Evolutionary conservation across 371 early-diverging fungal species (phyloP), one percentile per base, ranked within the genome.

Genomic region (Mycotypha africana): DNA sequence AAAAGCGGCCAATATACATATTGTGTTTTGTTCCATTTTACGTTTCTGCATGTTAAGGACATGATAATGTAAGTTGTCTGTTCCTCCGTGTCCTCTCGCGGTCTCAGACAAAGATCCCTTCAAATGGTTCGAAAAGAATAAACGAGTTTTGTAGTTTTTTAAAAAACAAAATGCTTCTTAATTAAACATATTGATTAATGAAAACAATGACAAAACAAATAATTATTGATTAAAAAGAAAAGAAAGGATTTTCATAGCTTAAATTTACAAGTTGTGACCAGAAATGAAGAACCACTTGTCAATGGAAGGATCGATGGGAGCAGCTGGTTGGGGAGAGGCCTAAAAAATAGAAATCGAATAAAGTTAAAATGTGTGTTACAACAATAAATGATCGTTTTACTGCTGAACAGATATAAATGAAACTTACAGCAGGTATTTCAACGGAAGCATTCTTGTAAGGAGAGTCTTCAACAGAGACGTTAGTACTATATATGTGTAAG

Each of bases 241-340:
- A n/a, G n/a, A 6, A 28, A 28, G 30, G 12, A 28, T 28, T 28
- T 6, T 8, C 6, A 23, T 30, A 22, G 16, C 32, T 48, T 11
- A 38, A 52, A 51, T 76, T 74, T 81, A 85, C 69, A 84, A 67
- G 76, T 71, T 85, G 70, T 82, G 74, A 41, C 84, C 88, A 33
- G 86, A 85, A 65, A 95, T 86, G 79, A 86, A 97, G 86, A 93
- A 97, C 96, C 96, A 95, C 86, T 95, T 95, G 85, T 93, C 92
- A 58, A 95, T 83, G 32, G 82, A 79, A 49, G 82, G 70, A 51
- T 89, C 84, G 55, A 84, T 80, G 47, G 72, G 64, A 28, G 81
- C 82, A 58, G 74, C 67, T 44, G 73, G 50, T 56, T 72, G 58
- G 41, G 51, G 51, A 42, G 62, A 49, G 19, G 54, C 65, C 68